A percentile compares a stretch with the other conserved stretches of the same genome.
Evolutionary conservation across 176 grass and related monocot species (phyloP).

Genomic region (Elaeis guineensis): DNA sequence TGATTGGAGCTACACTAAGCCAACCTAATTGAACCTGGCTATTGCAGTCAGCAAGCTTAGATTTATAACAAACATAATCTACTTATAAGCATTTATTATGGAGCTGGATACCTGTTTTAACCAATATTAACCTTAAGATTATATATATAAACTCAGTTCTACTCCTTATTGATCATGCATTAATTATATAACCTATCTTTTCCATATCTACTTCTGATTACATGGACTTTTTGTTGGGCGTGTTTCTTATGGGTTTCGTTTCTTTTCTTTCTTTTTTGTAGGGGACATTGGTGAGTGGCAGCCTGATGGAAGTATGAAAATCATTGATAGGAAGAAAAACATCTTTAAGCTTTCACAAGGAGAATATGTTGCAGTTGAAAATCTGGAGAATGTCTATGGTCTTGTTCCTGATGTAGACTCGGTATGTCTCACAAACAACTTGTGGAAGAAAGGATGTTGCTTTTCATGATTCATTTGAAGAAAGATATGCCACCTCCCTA

Average conservation of each 20-base stretch:
- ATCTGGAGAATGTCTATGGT: constrained; percentile 85
- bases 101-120: too few species aligned
- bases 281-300: constrained; percentile 92
- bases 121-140: background rate
- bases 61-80: too few species aligned
- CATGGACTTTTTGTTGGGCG: background rate
- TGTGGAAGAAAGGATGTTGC: background rate
- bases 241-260: too few species aligned
- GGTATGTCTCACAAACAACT: constrained; percentile 22
- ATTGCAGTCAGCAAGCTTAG: too few species aligned
- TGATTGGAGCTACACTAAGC: too few species aligned
- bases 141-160: background rate
- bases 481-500: too few species aligned
- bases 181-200: too few species aligned
- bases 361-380: constrained; percentile 87
- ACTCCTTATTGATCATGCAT: too few species aligned
- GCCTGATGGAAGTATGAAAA: constrained; percentile 78
- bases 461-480: background rate
- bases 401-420: constrained; percentile 65
- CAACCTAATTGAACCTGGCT: too few species aligned
- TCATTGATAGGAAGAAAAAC: constrained; percentile 89
- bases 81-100: too few species aligned
- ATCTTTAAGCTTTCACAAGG: constrained; percentile 94
- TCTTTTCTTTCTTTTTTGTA: constrained; percentile 1
- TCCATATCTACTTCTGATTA: background rate